Base-by-base conservation (phyloP, 2,329 filamentous ascomycete species). In the Zymoseptoria tritici region DNA sequence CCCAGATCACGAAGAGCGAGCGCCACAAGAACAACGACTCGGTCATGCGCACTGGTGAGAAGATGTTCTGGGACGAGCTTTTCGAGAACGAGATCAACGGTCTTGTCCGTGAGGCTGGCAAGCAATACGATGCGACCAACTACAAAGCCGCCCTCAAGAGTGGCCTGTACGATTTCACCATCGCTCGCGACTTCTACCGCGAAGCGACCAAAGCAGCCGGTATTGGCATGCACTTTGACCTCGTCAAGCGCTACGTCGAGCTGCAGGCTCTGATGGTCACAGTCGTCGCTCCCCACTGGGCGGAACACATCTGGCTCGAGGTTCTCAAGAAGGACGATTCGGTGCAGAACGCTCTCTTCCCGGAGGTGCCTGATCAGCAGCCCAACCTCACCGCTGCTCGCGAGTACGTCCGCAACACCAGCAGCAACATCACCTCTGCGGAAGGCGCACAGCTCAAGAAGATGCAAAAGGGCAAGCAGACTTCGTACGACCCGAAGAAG, bases 31-130 rank as follows among this genome's bases (percentile, higher is more conserved):
- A 77, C 61, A 71, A 72, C 54, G 80, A 89, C 70, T 76, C 79
- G 21, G 82, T 83, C 60, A 86, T 96, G 71, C 87, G 93, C 55
- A 85, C 85, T n/a, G 91, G 90, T 55, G 81, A 86, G 67, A 83
- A 85, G 63, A 79, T 83, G 58, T 91, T 96, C 78, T 90, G 91
- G 76, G 94, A 99, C 73, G 83, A 86, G 60, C 81, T 97, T 53
- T 97, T 99, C 72, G 84, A 90, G 71, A 97, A 99, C 73, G 93
- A 99, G 77, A 83, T 99, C 79, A 94, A 96, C 73, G 80, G 82
- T 4, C 79, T 96, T 9, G 88, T 92, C n/a, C 81, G 83, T 54
- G 89, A 96, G 76, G 85, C 91, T 13, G 84, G 83, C 69, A 81
- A 86, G 69, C 86, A 94, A 72, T 97, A 96, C 78, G 81, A 85